phyloP scores from a whole-genome alignment of 1,284 basidiomycete species.

The Phlebopus sp. region DNA sequence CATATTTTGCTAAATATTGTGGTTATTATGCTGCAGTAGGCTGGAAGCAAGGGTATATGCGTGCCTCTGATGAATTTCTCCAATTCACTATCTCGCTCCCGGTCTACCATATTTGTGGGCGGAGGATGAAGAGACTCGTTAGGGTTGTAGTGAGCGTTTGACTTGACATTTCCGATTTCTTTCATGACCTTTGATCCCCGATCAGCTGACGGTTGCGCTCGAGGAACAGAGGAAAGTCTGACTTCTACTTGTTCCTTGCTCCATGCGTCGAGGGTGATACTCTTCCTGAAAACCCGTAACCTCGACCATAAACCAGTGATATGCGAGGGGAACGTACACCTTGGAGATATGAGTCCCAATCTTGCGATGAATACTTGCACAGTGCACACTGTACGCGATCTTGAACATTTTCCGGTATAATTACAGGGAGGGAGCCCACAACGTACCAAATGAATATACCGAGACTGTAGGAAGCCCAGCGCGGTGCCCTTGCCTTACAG shows the following conservation, averaged over 20 bases:
- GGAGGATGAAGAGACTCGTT: constrained; percentile 75
- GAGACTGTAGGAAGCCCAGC: constrained; percentile 82
- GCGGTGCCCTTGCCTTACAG: constrained; percentile 71
- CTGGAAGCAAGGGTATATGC: not conserved
- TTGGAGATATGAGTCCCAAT: constrained; percentile 84
- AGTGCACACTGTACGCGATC: constrained; percentile 56
- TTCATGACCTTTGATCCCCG: constrained; percentile 55
- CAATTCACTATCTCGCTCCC: constrained; percentile 78
- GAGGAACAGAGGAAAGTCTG: constrained; percentile 22
- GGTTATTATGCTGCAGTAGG: not conserved
- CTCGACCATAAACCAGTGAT: constrained; percentile 1
- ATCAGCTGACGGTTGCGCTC: constrained; percentile 11
- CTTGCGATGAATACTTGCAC: constrained; percentile 85
- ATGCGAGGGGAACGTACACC: constrained; percentile 54
- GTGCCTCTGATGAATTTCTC: constrained; percentile 80
- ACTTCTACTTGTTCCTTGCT: constrained; percentile 83
- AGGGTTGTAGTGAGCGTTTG: constrained; percentile 73
- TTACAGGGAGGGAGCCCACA: not conserved
- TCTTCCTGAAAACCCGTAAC: constrained; percentile 56
- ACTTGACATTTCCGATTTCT: constrained; percentile 71
- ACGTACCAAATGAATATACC: constrained; percentile 79
- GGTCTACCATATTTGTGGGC: constrained; percentile 75
- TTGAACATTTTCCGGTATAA: constrained; percentile 7
- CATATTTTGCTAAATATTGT: constrained; percentile 60
- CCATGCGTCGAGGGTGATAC: constrained; percentile 81